Percentiles rank a stretch among this genome's conserved stretches.
phyloP scores from a whole-genome alignment of 2,329 filamentous ascomycete genomes.

The Ceratocystis alfenasii region DNA sequence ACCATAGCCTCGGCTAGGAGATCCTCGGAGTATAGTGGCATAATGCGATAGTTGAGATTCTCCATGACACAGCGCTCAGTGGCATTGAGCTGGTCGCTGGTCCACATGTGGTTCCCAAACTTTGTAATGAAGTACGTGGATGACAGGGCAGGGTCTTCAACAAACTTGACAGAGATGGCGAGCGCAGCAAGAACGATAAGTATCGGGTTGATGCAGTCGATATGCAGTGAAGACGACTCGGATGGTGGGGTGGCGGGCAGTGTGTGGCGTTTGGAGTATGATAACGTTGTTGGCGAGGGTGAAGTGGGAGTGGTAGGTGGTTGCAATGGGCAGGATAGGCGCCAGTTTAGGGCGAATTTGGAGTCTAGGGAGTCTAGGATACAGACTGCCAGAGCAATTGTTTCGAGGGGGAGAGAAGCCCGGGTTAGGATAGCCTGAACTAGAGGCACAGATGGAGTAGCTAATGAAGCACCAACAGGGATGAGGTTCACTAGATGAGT shows the following conservation, averaged over 20 bases:
- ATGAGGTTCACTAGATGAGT: constrained; percentile 56
- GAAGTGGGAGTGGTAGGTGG: constrained; percentile 21
- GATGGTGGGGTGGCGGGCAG: constrained; percentile 33
- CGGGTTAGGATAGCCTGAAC: constrained; percentile 50
- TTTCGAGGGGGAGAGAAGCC: constrained; percentile 47
- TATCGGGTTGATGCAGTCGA: constrained; percentile 50
- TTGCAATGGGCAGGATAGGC: constrained; percentile 44
- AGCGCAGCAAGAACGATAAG: constrained; percentile 51
- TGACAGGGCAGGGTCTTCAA: constrained; percentile 45
- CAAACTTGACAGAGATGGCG: constrained; percentile 54
- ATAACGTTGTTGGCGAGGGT: constrained; percentile 10
- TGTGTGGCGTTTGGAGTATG: constrained; percentile 37
- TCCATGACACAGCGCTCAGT: constrained; percentile 55
- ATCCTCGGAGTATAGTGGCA: constrained; percentile 46
- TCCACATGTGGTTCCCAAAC: constrained; percentile 48
- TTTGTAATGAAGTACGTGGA: constrained; percentile 41
- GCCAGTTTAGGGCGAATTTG: constrained; percentile 52
- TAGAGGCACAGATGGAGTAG: constrained; percentile 44
- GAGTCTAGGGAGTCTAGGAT: constrained; percentile 53
- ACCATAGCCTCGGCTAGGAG: constrained; percentile 48
- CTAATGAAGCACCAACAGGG: constrained; percentile 49
- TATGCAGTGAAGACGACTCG: constrained; percentile 36
- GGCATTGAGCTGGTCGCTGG: constrained; percentile 48
- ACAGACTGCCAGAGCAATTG: constrained; percentile 52
- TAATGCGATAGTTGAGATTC: constrained; percentile 50